Conservation (phyloP, 1,284 basidiomycete genomes). For the Trichosporon sp. region DNA sequence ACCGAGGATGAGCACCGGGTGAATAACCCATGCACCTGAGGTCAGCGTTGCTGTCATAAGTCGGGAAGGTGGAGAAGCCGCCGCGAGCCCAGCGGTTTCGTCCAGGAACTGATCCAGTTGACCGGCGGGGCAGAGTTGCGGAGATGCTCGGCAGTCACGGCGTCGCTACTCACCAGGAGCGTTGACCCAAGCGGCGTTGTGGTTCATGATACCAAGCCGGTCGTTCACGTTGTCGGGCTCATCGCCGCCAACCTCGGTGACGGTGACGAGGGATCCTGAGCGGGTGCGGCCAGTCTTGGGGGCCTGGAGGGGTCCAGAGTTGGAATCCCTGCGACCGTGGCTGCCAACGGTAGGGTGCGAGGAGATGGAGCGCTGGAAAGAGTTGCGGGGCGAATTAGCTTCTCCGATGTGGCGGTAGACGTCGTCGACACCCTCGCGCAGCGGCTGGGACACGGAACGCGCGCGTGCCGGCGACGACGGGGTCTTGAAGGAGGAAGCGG, state of each 20-base stretch:
- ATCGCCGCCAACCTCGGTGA: slow-evolving; percentile 76
- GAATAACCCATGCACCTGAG: slow-evolving; percentile 93
- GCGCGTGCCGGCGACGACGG: slow-evolving; percentile 34
- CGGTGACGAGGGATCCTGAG: slow-evolving; percentile 62
- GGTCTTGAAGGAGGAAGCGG: slow-evolving; percentile 26
- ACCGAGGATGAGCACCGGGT: slow-evolving; percentile 82
- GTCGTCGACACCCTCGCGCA: slow-evolving; percentile 39
- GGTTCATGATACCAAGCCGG: slow-evolving; percentile 72
- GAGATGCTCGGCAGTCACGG: background rate
- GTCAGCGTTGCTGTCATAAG: background rate
- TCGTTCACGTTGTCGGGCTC: slow-evolving; percentile 70
- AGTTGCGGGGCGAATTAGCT: slow-evolving; percentile 10
- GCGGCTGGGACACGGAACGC: slow-evolving; percentile 45
- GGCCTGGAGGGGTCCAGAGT: background rate
- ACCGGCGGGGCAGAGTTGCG: background rate
- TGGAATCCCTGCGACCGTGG: slow-evolving; percentile 10
- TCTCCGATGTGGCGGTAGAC: slow-evolving; percentile 12
- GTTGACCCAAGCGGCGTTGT: slow-evolving; percentile 98
- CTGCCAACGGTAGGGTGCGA: slow-evolving; percentile 10
- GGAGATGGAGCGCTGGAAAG: slow-evolving; percentile 12
- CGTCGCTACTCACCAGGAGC: slow-evolving; percentile 68
- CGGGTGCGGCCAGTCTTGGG: slow-evolving; percentile 17
- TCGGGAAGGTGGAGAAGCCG: background rate
- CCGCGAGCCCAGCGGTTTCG: background rate
- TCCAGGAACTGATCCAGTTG: background rate